Percentiles rank a stretch among this genome's conserved stretches.
Evolutionary conservation across 345 rosid species (phyloP).

Genomic region (Xanthoceras sorbifolium): DNA sequence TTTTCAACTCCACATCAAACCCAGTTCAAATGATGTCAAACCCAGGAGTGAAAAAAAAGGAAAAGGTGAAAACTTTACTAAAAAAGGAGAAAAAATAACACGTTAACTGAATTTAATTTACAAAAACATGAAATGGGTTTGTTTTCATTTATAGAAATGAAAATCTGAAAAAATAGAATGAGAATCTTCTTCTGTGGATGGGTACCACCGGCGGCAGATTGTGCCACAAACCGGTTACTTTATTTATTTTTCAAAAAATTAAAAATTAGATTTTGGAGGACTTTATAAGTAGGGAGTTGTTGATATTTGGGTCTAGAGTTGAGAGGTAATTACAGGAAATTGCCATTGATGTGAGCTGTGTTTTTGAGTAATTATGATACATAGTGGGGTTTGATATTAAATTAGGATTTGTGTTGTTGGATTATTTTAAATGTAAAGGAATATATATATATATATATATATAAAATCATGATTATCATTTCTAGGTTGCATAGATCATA

Average conservation of each 20-base stretch:
- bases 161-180: conserved; percentile 30
- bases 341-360: conserved; percentile 21
- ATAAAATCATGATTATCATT: conserved; percentile 2
- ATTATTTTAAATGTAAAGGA: conserved; percentile 18
- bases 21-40: conserved; percentile 1
- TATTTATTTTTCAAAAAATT: not conserved
- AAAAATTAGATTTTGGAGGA: not conserved
- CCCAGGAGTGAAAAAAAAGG: not conserved
- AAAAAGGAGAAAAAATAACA: not conserved
- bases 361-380: conserved; percentile 23
- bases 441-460: not conserved
- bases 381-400: conserved; percentile 16
- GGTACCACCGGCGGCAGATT: conserved; percentile 34
- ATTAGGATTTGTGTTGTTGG: not conserved
- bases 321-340: not conserved
- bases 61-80: not conserved
- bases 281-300: not conserved
- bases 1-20: conserved; percentile 14
- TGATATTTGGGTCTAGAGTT: conserved; percentile 6
- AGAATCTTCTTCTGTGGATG: conserved; percentile 35
- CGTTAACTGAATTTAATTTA: not conserved
- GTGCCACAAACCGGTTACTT: conserved; percentile 27
- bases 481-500: conserved; percentile 9
- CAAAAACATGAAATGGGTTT: not conserved
- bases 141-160: not conserved